Conservation (phyloP, 768 basidiomycete species). For the Hortiboletus flavorubellus region DNA sequence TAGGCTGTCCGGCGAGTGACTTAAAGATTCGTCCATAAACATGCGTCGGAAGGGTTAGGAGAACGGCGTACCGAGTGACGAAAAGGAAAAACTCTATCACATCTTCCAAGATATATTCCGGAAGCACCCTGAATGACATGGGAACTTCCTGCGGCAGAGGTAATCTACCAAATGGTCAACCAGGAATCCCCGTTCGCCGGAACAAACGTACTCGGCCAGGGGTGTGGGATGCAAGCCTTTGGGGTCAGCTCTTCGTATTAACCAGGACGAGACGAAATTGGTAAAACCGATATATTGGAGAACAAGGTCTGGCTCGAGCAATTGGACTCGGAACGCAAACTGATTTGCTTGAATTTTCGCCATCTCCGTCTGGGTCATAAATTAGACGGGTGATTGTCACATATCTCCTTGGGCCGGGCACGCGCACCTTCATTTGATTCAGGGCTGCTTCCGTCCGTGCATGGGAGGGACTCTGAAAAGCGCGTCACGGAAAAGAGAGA, state of each 20-base stretch:
- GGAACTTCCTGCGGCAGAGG: constrained; percentile 87
- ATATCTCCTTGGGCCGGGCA: not conserved
- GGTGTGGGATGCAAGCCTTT: constrained; percentile 70
- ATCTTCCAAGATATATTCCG: constrained; percentile 94
- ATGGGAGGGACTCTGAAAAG: constrained; percentile 60
- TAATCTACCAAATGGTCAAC: constrained; percentile 46
- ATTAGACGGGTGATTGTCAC: not conserved
- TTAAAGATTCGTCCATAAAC: constrained; percentile 20
- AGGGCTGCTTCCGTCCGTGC: constrained; percentile 76
- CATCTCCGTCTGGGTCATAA: constrained; percentile 54
- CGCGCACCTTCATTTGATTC: constrained; percentile 67
- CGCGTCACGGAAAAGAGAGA: not conserved
- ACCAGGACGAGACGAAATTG: constrained; percentile 91
- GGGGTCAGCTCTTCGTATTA: constrained; percentile 88
- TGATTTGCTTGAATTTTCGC: constrained; percentile 69
- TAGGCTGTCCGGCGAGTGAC: constrained; percentile 73
- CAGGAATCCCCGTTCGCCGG: not conserved
- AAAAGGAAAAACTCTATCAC: constrained; percentile 88
- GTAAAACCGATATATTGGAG: constrained; percentile 77
- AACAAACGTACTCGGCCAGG: constrained; percentile 53
- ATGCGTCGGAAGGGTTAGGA: not conserved
- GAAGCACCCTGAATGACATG: constrained; percentile 78
- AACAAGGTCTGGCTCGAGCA: constrained; percentile 82
- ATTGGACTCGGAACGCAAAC: constrained; percentile 78
- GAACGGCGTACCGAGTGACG: constrained; percentile 61